Percentiles rank a stretch among this genome's conserved stretches.
Conservation (phyloP, 208 protist genomes). For the Trypanosoma boissoni region DNA sequence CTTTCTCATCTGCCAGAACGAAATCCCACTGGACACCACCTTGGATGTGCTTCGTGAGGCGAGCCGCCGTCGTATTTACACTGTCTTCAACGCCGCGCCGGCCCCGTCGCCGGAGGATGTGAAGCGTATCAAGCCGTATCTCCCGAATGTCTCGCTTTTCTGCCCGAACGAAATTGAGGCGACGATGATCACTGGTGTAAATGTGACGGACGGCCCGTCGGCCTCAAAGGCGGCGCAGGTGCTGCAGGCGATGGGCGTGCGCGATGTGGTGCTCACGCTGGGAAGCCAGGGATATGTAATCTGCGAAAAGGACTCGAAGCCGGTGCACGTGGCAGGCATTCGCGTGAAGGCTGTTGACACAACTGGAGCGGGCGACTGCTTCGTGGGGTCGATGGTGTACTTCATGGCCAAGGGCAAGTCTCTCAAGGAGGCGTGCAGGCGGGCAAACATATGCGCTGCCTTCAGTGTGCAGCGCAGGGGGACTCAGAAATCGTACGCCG, state of each 20-base stretch:
- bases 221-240: conserved; percentile 49
- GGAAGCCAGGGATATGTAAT: conserved; percentile 74
- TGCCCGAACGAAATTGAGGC: conserved; percentile 93
- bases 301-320: conserved; percentile 43
- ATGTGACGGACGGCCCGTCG: conserved; percentile 57
- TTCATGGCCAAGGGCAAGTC: conserved; percentile 73
- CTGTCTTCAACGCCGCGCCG: conserved; percentile 92
- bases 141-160: conserved; percentile 85
- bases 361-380: conserved; percentile 93
- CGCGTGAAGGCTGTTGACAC: conserved; percentile 91
- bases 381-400: conserved; percentile 90
- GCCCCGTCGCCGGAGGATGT: conserved; percentile 72
- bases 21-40: conserved; percentile 85
- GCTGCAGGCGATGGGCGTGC: conserved; percentile 64
- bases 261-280: conserved; percentile 89
- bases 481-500: conserved; percentile 88
- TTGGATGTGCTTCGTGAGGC: conserved; percentile 81
- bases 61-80: conserved; percentile 77
- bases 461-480: conserved; percentile 89
- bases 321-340: conserved; percentile 45
- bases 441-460: conserved; percentile 78
- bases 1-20: conserved; percentile 91
- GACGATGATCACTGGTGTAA: conserved; percentile 70
- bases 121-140: conserved; percentile 63
- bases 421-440: conserved; percentile 68